phyloP scores from a whole-genome alignment of 306 rosid species.

The Cucurbita argyrosperma region DNA sequence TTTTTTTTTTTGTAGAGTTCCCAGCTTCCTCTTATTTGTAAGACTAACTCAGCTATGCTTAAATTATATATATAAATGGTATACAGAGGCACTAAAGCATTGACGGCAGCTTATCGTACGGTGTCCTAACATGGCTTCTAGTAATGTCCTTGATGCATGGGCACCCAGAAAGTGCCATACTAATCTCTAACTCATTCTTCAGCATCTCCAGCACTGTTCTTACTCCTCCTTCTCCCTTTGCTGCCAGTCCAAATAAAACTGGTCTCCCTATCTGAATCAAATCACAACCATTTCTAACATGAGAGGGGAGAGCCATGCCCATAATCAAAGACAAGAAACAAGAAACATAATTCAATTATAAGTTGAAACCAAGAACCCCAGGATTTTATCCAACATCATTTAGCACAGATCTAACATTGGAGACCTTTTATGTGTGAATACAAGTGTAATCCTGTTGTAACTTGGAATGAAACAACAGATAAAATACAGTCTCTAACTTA shows the following conservation, averaged over 20 bases:
- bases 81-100: conserved; percentile 18
- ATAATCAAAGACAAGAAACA: background rate
- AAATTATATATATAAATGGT: background rate
- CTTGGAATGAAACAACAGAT: background rate
- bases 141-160: conserved; percentile 26
- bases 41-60: background rate
- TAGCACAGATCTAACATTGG: background rate
- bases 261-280: conserved; percentile 45
- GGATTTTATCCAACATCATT: background rate
- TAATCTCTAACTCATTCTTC: conserved; percentile 36
- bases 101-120: conserved; percentile 14
- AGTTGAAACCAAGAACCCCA: background rate
- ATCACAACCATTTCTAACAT: background rate
- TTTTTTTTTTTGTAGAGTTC: too few species aligned
- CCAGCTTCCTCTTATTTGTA: too few species aligned
- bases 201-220: conserved; percentile 31
- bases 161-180: conserved; percentile 47
- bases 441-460: too few species aligned
- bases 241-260: conserved; percentile 29
- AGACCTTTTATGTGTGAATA: background rate
- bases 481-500: too few species aligned
- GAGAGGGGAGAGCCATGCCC: background rate
- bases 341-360: background rate
- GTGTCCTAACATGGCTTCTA: conserved; percentile 32
- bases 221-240: conserved; percentile 39